Evolutionary conservation across 768 basidiomycete genomes (phyloP), one percentile per base, ranked within the genome.

Genomic region (Boletus speciosus): DNA sequence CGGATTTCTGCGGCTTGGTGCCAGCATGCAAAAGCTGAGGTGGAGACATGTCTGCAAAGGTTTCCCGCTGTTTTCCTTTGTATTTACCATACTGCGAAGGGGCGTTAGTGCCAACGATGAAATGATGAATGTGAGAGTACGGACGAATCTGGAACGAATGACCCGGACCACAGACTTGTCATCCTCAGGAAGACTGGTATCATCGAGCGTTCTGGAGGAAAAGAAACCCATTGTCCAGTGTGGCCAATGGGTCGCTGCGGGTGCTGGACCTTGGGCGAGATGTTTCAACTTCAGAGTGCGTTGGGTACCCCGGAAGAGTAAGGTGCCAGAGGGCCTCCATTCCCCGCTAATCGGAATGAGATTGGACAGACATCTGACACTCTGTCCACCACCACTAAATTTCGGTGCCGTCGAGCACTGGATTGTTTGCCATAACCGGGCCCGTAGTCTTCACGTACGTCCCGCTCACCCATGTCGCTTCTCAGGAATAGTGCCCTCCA

Each of bases 111-210:
- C 43, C 42, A 29, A 36, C 16, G 42, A 53, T n/a, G 52, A 39
- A 50, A 27, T 23, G 37, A 56, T 50, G 62, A 62, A 60, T 56
- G 56, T 54, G 58, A 58, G 51, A 54, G 66, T 27, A 77, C 81
- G 62, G 59, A 83, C 81, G 61, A 84, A 82, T 68, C 83, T 76
- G 62, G 82, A 83, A 62, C 82, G 80, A 48, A 83, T 81, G 63
- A 81, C 80, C 55, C 78, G 74, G 29, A 81, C 68, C 48, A 84
- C 79, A 31, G 80, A 78, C 68, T 71, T 78, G 62, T 79, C 73
- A 39, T 63, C 60, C 49, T 67, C 59, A 23, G 61, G 49, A 27
- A 57, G 34, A 15, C 14, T 55, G 51, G 66, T 48, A 15, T 61
- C 61, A 38, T 55, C 54, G 16, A 56, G 23, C 32, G 52, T 60